Conservation (phyloP, 441 rosid species). For the Dalechampia spathulata region DNA sequence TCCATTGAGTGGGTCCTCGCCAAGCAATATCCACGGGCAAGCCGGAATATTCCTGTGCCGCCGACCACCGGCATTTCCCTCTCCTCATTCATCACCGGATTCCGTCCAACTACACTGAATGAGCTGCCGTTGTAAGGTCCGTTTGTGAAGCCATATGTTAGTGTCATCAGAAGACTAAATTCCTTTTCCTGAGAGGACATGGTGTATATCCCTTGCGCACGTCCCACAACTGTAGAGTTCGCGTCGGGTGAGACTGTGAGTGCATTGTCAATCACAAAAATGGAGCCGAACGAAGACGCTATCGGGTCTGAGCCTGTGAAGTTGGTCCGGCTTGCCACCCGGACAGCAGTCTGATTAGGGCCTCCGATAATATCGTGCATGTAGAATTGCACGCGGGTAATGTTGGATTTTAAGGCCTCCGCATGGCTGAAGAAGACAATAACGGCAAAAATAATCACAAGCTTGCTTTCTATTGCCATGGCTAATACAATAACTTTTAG, state of each 20-base stretch:
- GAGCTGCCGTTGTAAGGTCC: conserved; percentile 56
- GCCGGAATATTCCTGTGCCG: conserved; percentile 47
- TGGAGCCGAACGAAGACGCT: conserved; percentile 26
- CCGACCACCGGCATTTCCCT: conserved; percentile 61
- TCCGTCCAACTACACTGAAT: conserved; percentile 40
- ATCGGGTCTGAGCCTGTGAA: conserved; percentile 27
- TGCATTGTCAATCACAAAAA: conserved; percentile 39
- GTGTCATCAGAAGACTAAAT: conserved; percentile 35
- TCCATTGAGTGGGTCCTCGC: conserved; percentile 29
- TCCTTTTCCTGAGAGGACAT: conserved; percentile 31
- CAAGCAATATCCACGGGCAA: conserved; percentile 41
- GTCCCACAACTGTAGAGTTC: conserved; percentile 38
- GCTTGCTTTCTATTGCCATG: conserved; percentile 23
- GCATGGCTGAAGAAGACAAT: conserved; percentile 5
- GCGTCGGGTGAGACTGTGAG: conserved; percentile 36
- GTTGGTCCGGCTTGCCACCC: conserved; percentile 25
- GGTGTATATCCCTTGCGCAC: conserved; percentile 53
- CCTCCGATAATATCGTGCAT: conserved; percentile 47
- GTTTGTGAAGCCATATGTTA: conserved; percentile 33
- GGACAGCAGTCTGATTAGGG: conserved; percentile 33
- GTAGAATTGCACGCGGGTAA: conserved; percentile 48
- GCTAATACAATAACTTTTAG: conserved; percentile 18
- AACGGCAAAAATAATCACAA: conserved; percentile 19
- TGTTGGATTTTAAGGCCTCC: conserved; percentile 21
- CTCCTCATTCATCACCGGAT: conserved; percentile 27